Evolutionary conservation across 1,284 basidiomycete species (phyloP).

Genomic region (Marasmius sp.): DNA sequence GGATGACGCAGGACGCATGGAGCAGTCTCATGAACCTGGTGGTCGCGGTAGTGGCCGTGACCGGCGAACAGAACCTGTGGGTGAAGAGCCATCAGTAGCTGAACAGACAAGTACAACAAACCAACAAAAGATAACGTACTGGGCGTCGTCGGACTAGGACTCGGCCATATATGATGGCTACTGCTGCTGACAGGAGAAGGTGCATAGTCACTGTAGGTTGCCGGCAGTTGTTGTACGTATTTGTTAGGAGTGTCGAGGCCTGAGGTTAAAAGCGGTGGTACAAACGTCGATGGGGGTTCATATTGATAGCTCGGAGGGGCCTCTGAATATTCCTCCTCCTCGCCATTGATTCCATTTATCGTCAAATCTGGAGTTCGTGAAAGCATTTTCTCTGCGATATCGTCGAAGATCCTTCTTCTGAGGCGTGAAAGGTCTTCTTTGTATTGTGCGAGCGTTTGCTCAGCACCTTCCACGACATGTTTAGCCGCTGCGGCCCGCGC

Average conservation of each 20-base stretch:
- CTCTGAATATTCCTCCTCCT: not conserved
- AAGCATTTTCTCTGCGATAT: not conserved
- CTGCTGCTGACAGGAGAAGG: not conserved
- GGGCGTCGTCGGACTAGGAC: not conserved
- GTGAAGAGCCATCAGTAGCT: not conserved
- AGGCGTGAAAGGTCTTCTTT: constrained; percentile 6
- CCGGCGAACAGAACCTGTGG: not conserved
- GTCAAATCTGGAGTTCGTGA: not conserved
- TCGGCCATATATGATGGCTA: not conserved
- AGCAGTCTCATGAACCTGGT: not conserved
- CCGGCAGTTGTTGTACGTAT: not conserved
- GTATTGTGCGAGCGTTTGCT: constrained; percentile 6
- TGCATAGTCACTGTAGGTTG: not conserved
- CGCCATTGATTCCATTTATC: not conserved
- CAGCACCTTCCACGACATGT: not conserved
- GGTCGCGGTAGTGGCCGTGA: not conserved
- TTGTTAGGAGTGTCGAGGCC: constrained; percentile 2
- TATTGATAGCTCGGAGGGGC: constrained; percentile 1
- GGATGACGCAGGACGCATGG: not conserved
- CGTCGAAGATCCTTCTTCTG: constrained; percentile 7
- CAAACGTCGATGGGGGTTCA: constrained; percentile 1
- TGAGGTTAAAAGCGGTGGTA: not conserved
- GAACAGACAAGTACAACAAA: too few species aligned
- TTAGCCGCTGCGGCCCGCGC: constrained; percentile 2
- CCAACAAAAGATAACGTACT: not conserved